Percentiles rank a stretch among this genome's conserved stretches.
These are phyloP conservation scores for Suillus subalutaceus DNA, from an alignment of 768 basidiomycete species.

Conservation along the genomic window DNA sequence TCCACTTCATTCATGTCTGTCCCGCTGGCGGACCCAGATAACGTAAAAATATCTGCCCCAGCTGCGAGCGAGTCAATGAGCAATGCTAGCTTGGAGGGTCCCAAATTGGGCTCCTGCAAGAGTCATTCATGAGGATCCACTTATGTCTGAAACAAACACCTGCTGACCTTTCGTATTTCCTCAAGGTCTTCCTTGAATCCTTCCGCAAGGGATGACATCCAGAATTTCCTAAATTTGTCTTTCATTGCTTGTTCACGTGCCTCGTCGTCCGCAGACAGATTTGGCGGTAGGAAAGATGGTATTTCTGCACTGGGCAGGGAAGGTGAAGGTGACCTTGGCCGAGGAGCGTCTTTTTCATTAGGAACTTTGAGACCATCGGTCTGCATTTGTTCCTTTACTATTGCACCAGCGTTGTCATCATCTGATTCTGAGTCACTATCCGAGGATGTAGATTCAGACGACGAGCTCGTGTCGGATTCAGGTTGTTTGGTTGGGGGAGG, in stretches of 20 bases:
- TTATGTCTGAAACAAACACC: slow-evolving; percentile 27
- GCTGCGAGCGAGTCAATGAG: slow-evolving; percentile 84
- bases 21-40: slow-evolving; percentile 36
- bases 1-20: slow-evolving; percentile 68
- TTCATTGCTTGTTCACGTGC: slow-evolving; percentile 58
- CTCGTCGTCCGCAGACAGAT: slow-evolving; percentile 28
- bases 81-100: slow-evolving; percentile 65
- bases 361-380: slow-evolving; percentile 4
- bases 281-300: slow-evolving; percentile 59
- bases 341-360: background rate
- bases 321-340: slow-evolving; percentile 31
- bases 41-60: slow-evolving; percentile 72
- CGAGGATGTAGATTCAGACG: slow-evolving; percentile 24
- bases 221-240: slow-evolving; percentile 77
- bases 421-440: slow-evolving; percentile 18
- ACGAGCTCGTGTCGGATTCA: slow-evolving; percentile 16
- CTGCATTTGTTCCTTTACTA: slow-evolving; percentile 3
- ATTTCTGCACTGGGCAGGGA: slow-evolving; percentile 30
- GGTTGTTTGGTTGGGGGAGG: slow-evolving; percentile 9
- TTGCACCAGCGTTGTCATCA: background rate
- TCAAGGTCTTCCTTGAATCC: slow-evolving; percentile 86
- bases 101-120: slow-evolving; percentile 65
- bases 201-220: slow-evolving; percentile 84
- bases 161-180: slow-evolving; percentile 72
- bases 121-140: background rate